Evolutionary conservation across 2,329 filamentous ascomycete genomes (phyloP).

Genomic region (Colletotrichum lini): DNA sequence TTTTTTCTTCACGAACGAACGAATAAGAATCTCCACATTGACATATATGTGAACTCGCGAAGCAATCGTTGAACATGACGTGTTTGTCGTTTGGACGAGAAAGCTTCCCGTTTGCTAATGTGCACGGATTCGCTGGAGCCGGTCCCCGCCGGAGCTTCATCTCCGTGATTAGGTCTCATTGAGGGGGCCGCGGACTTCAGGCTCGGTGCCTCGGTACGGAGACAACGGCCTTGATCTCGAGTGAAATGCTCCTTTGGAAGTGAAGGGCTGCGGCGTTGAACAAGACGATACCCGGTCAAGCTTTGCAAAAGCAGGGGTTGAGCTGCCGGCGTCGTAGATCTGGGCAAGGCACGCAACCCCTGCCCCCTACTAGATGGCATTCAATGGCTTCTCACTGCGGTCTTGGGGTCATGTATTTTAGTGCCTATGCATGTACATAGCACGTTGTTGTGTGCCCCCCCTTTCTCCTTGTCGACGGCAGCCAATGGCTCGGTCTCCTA

Average conservation of each 20-base stretch:
- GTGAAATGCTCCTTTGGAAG: not conserved
- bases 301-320: not conserved
- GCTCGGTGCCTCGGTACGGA: not conserved
- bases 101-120: not conserved
- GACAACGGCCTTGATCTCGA: not conserved
- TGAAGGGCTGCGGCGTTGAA: not conserved
- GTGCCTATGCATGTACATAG: no score
- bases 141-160: not conserved
- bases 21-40: constrained; percentile 40
- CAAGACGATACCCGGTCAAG: not conserved
- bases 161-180: not conserved
- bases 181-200: not conserved
- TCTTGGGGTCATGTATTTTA: no score
- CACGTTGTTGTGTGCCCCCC: not conserved
- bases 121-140: not conserved
- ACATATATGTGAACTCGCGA: not conserved
- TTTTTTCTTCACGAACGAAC: constrained; percentile 26
- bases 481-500: not conserved
- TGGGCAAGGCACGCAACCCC: not conserved
- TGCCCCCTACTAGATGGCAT: no score
- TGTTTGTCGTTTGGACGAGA: not conserved
- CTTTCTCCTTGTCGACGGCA: not conserved
- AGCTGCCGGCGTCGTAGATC: constrained; percentile 1
- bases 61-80: not conserved
- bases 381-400: not conserved